Evolutionary conservation across 306 rosid genomes (phyloP), one percentile per base, ranked within the genome.

Genomic region (Biancaea sappan): DNA sequence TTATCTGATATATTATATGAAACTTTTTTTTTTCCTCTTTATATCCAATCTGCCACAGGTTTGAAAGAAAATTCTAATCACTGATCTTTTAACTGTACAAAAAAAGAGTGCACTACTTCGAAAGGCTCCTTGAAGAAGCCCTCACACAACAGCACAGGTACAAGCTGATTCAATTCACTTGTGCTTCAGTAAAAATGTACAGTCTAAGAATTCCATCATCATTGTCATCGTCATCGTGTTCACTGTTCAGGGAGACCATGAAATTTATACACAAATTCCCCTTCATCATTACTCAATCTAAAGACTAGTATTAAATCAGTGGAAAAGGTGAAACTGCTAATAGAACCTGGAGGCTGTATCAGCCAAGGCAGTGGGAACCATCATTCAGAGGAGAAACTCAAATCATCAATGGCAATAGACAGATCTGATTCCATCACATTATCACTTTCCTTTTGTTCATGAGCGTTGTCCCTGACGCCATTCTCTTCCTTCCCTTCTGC

Each of bases 381-480:
- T 74, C 75, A 81, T 80, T 86, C 91, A 9, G 96, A 84, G 77
- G 90, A 75, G 80, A 88, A 86, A 80, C 84, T 86, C 80, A 90
- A 73, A 65, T 72, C 78, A 21, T 83, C 88, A 22, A 88, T 86
- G 74, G 88, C 90, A 32, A 86, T 84, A 41, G 91, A 83, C 31
- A 90, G 77, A 31, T 86, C 85, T 5, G 90, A 75, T 54, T 84
- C 78, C 53, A 84, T 75, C 66, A 82, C 84, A 8, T 57, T 71
- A 25, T 81, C 88, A 2, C 80, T 66, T 72, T 79, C 78, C 71
- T 66, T 77, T 74, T 77, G 73, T 68, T 69, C 84, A 8, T 41
- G 82, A 8, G 80, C 60, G 75, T 77, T 69, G 50, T 73, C 66
- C 69, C 56, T 81, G 77, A 57, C 60, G 65, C 74, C 88, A 74